Evolutionary conservation across 1,284 basidiomycete species (phyloP).

Genomic region (Ganoderma leucocontextum): DNA sequence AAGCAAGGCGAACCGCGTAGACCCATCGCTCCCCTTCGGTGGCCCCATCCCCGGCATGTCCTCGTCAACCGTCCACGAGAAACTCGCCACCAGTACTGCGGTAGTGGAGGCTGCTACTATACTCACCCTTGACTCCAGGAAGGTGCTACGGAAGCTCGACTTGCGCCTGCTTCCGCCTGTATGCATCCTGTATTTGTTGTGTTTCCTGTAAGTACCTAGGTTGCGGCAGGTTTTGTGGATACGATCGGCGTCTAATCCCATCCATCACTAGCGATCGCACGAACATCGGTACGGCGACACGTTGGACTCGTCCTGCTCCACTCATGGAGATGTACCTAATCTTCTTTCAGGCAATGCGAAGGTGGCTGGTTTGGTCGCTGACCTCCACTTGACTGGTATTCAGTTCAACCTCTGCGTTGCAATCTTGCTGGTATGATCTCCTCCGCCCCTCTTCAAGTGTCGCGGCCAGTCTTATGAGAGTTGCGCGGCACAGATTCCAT

Average conservation of each 20-base stretch:
- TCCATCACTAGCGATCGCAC: slow-evolving; percentile 59
- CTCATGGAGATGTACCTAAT: slow-evolving; percentile 37
- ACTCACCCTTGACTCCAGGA: neutral
- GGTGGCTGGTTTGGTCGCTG: slow-evolving; percentile 28
- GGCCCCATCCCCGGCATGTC: neutral
- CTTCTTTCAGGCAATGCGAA: slow-evolving; percentile 28
- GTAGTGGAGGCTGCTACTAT: neutral
- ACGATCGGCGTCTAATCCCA: slow-evolving; percentile 48
- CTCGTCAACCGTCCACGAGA: neutral
- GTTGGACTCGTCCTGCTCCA: slow-evolving; percentile 29
- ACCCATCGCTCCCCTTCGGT: neutral
- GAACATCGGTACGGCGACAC: slow-evolving; percentile 59
- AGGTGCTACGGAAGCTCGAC: slow-evolving; percentile 37
- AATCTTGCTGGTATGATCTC: slow-evolving; percentile 23
- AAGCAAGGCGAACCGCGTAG: neutral
- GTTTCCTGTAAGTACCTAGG: slow-evolving; percentile 21
- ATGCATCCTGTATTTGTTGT: slow-evolving; percentile 53
- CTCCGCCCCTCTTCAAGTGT: too few species aligned
- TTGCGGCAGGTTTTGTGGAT: too few species aligned
- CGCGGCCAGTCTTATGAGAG: too few species aligned
- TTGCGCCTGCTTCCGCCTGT: slow-evolving; percentile 53
- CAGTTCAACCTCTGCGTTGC: slow-evolving; percentile 32
- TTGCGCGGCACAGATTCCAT: slow-evolving; percentile 23
- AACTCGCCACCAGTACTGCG: neutral
- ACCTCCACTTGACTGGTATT: slow-evolving; percentile 26